Evolutionary conservation across 441 rosid genomes (phyloP), one percentile per base, ranked within the genome.

Genomic region (Kokia cookei): DNA sequence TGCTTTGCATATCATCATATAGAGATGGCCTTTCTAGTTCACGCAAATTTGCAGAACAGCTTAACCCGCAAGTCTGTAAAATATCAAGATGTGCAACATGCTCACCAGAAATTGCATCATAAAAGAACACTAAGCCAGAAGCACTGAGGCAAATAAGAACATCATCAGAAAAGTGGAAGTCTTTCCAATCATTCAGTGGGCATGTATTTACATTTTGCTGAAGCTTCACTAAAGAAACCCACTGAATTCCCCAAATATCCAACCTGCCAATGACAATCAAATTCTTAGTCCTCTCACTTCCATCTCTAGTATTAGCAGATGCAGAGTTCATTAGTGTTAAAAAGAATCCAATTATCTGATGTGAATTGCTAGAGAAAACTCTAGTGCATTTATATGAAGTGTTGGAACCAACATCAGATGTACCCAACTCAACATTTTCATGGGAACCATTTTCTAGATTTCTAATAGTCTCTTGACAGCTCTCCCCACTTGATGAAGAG

Each of bases 111-210:
- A 77, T 76, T 54, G 87, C 84, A 78, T 77, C 86, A 83, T 90
- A 90, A 71, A 92, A 85, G 81, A 79, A 87, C 59, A 93, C 69
- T 62, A 83, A 74, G 70, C 99, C 99, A 57, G 87, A 81, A 77
- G 86, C 74, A 82, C 87, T 85, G 69, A 96, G 93, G 83, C 98
- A 96, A 85, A 92, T 87, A 81, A 93, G 96, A 83, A 90, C 89
- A 70, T 85, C 85, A 82, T 91, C 91, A 72, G 97, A 86, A 82
- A 92, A 85, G 78, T 86, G 81, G 77, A 91, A 93, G 82, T 96
- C 99, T 71, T 85, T 82, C 98, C 99, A 96, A 73, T 83, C 93
- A 55, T 71, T 67, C 63, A 75, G 60, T 37, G 78, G 82, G 65
- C 84, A 85, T 47, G 62, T 71, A 81, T 76, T 79, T 71, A 81